Evolutionary conservation across 768 basidiomycete genomes (phyloP).

Genomic region (Phallus indusiatus): DNA sequence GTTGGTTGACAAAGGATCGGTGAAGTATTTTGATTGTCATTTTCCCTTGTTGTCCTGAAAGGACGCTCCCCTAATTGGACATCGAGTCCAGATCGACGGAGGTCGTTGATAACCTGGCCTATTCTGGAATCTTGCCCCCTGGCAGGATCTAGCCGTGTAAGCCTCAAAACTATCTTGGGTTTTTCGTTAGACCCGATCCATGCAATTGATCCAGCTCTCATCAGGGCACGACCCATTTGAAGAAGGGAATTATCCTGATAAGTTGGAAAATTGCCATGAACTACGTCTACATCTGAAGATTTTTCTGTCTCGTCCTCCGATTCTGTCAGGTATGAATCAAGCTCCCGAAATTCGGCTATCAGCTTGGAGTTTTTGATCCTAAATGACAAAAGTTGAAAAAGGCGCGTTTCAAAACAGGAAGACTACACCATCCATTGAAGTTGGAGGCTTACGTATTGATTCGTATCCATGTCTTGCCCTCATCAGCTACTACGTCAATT

Average conservation of each 20-base stretch:
- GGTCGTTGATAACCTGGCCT: conserved; percentile 40
- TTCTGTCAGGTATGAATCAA: conserved; percentile 70
- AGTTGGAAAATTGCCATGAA: conserved; percentile 30
- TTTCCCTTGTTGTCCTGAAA: conserved; percentile 3
- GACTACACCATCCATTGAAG: background rate
- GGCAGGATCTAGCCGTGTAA: conserved; percentile 49
- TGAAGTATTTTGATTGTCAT: conserved; percentile 5
- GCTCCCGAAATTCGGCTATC: conserved; percentile 71
- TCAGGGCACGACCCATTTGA: conserved; percentile 56
- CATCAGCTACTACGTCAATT: conserved; percentile 72
- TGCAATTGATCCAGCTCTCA: conserved; percentile 44
- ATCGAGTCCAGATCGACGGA: conserved; percentile 54
- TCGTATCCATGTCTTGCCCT: conserved; percentile 70
- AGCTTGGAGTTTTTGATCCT: conserved; percentile 74
- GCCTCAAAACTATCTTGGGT: conserved; percentile 48
- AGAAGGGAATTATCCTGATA: conserved; percentile 68
- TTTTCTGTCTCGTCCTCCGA: conserved; percentile 36
- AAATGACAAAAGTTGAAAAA: background rate
- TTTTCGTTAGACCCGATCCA: conserved; percentile 20
- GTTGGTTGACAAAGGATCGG: conserved; percentile 37
- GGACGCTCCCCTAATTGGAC: conserved; percentile 58
- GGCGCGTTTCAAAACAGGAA: background rate
- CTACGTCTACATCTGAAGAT: conserved; percentile 1
- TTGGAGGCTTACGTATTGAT: conserved; percentile 67
- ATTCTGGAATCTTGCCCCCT: conserved; percentile 45